Conservation (phyloP, 371 early-diverging fungal genomes). For the Mortierella polycephala region DNA sequence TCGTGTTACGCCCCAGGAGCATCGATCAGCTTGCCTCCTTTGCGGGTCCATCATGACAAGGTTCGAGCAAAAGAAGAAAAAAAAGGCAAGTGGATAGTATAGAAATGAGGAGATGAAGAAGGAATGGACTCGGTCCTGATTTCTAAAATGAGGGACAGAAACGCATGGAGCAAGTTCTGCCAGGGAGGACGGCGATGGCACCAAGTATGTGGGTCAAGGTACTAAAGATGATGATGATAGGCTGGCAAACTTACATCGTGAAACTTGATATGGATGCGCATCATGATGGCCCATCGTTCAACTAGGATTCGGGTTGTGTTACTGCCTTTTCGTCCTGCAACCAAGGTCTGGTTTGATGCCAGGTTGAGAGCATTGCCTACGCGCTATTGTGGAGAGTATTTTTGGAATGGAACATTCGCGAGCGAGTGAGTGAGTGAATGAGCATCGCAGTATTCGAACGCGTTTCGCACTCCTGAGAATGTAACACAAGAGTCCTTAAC, state of each 20-base stretch:
- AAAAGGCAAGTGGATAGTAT: no score
- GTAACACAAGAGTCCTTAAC: not conserved
- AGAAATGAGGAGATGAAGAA: no score
- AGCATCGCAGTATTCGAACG: not conserved
- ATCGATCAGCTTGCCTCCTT: no score
- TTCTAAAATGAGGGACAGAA: no score
- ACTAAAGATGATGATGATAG: not conserved
- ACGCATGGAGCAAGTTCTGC: no score
- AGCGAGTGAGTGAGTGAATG: not conserved
- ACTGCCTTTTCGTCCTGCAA: constrained; percentile 32
- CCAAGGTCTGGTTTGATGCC: constrained; percentile 20
- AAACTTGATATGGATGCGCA: constrained; percentile 41
- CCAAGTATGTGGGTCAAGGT: not conserved
- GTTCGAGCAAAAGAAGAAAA: not conserved
- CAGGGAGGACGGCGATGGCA: not conserved
- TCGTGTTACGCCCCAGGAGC: not conserved
- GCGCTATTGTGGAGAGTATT: constrained; percentile 14
- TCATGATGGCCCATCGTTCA: constrained; percentile 42
- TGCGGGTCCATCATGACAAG: no score
- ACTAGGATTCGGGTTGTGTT: constrained; percentile 32
- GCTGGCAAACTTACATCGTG: constrained; percentile 32
- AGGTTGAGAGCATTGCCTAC: constrained; percentile 47
- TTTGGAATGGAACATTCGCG: not conserved
- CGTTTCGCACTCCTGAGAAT: not conserved
- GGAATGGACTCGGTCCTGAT: no score